phyloP scores from a whole-genome alignment of 202 grass and related monocot genomes.

The Panicum hallii region DNA sequence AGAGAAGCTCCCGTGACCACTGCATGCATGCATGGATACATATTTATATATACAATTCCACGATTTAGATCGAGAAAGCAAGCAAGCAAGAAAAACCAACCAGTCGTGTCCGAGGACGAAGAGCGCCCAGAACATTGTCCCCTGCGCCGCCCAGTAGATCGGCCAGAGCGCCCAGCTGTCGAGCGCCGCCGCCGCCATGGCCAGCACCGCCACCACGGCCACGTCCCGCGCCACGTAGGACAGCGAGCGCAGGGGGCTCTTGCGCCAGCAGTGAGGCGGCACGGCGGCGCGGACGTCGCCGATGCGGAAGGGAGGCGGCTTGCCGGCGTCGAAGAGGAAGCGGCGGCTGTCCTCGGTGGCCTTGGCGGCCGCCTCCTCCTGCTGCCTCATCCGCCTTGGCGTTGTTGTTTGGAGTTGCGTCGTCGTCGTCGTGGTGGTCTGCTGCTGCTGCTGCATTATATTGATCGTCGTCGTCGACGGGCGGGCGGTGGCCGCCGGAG shows the following conservation, averaged over 20 bases:
- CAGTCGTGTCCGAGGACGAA: conserved; percentile 99
- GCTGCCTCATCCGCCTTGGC: too few relatives aligned
- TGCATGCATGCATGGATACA: not conserved
- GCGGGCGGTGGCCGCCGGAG: too few relatives aligned
- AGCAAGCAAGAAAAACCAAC: conserved; percentile 12
- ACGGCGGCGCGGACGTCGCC: conserved; percentile 74
- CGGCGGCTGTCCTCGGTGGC: conserved; percentile 45
- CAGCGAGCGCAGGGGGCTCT: conserved; percentile 65
- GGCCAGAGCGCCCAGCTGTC: conserved; percentile 58
- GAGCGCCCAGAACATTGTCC: conserved; percentile 98
- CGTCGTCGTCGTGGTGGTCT: too few relatives aligned
- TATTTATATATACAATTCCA: too few relatives aligned
- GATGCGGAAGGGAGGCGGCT: conserved; percentile 83
- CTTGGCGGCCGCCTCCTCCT: conserved; percentile 40
- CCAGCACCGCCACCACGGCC: conserved; percentile 38
- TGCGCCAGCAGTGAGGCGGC: conserved; percentile 69
- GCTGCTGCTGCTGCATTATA: not conserved
- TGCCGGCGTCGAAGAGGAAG: conserved; percentile 54
- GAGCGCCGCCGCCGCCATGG: not conserved
- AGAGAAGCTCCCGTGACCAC: conserved; percentile 97
- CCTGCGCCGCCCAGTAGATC: conserved; percentile 72
- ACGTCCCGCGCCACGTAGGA: conserved; percentile 69
- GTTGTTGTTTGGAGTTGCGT: not conserved
- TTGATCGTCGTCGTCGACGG: not conserved
- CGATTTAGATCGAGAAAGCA: too few relatives aligned